Conservation (phyloP, 106 monocot species). For the Platanthera guangdongensis region DNA sequence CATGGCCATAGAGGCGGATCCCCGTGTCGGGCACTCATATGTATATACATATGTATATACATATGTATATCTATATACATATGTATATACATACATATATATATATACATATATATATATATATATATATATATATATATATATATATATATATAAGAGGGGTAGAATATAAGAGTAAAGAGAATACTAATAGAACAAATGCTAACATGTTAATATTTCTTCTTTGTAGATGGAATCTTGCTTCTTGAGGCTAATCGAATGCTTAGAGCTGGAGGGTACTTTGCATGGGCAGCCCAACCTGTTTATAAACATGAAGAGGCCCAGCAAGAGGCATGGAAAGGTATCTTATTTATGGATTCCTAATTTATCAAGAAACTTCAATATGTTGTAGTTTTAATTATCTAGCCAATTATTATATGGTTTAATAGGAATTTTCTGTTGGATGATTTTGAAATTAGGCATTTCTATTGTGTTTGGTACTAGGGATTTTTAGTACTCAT, state of each 20-base stretch:
- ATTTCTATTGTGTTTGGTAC: neutral
- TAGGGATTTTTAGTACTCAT: neutral
- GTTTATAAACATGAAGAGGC: constrained; percentile 95
- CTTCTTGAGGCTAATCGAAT: constrained; percentile 89
- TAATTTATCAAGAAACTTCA: constrained; percentile 1
- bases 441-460: neutral
- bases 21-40: no score
- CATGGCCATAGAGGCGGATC: no score
- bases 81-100: no score
- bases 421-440: neutral
- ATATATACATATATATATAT: no score
- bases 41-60: no score
- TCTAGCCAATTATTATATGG: neutral
- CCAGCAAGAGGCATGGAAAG: constrained; percentile 87
- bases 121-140: no score
- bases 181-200: no score
- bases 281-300: constrained; percentile 97
- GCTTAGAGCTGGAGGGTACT: constrained; percentile 94
- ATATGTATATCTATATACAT: no score
- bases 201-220: neutral
- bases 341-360: constrained; percentile 20
- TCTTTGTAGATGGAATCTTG: constrained; percentile 70
- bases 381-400: neutral
- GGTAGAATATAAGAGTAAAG: no score
- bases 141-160: no score